Evolutionary conservation across 208 protist genomes (phyloP).

Genomic region (Leishmania tarentolae): DNA sequence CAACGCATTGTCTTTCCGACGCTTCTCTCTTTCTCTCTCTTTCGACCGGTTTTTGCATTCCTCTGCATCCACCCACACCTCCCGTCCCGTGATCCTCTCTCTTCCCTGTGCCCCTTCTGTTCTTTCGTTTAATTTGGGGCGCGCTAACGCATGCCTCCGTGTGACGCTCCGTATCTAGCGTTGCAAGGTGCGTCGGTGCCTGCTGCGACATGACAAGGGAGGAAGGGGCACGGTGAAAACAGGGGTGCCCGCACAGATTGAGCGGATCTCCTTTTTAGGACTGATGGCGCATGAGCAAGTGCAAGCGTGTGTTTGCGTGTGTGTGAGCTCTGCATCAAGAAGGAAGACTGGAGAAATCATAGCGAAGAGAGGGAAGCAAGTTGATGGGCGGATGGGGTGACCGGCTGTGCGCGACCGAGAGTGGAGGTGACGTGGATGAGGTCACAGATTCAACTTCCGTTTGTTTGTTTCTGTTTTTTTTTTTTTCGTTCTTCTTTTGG

Average conservation of each 20-base stretch:
- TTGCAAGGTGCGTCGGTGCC: background rate
- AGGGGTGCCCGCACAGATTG: background rate
- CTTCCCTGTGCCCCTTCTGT: background rate
- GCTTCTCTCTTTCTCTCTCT: background rate
- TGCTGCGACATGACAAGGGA: background rate
- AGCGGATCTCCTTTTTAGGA: background rate
- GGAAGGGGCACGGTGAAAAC: background rate
- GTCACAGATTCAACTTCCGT: conserved; percentile 1
- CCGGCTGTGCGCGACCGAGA: background rate
- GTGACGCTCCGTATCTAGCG: background rate
- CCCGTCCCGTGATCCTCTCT: background rate
- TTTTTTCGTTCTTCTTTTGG: background rate
- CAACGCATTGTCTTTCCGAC: background rate
- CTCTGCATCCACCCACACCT: background rate
- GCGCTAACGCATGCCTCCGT: background rate
- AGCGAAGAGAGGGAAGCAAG: background rate
- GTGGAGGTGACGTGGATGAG: background rate
- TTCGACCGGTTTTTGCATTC: background rate
- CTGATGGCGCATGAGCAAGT: background rate
- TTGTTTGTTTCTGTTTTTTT: background rate
- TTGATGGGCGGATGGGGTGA: background rate
- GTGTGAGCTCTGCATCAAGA: background rate
- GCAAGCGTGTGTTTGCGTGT: background rate
- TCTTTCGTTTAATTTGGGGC: background rate
- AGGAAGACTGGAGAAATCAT: background rate